Conservation (phyloP, 2,329 filamentous ascomycete genomes). For the Bipolaris cookei region DNA sequence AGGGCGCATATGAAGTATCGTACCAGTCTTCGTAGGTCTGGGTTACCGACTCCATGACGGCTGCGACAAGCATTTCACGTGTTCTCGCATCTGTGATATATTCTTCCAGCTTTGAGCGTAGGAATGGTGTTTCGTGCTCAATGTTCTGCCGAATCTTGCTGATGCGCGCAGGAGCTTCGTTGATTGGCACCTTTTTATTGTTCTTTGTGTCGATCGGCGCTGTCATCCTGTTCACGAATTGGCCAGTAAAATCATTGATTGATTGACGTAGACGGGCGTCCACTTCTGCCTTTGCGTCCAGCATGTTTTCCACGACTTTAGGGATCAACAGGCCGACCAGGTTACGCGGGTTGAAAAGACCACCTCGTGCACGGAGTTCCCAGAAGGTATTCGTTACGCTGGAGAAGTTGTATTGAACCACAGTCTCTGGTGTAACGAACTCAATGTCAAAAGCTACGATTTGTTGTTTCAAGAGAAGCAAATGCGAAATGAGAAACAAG, state of each 20-base stretch:
- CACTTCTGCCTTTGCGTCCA: slow-evolving; percentile 72
- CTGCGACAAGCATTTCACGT: slow-evolving; percentile 69
- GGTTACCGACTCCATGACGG: slow-evolving; percentile 68
- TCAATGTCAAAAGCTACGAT: slow-evolving; percentile 96
- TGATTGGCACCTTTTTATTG: slow-evolving; percentile 30
- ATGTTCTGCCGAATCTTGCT: slow-evolving; percentile 60
- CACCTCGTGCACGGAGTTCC: slow-evolving; percentile 69
- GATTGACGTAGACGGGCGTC: slow-evolving; percentile 67
- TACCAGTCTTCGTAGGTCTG: slow-evolving; percentile 70
- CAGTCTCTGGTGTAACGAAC: slow-evolving; percentile 66
- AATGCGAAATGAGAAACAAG: slow-evolving; percentile 91
- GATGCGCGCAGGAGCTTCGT: slow-evolving; percentile 39
- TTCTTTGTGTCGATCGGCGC: slow-evolving; percentile 48
- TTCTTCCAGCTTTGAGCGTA: slow-evolving; percentile 64
- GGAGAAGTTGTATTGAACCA: slow-evolving; percentile 69
- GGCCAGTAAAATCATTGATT: slow-evolving; percentile 70
- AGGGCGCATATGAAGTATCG: slow-evolving; percentile 55
- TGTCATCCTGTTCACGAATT: slow-evolving; percentile 64
- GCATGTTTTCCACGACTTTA: slow-evolving; percentile 72
- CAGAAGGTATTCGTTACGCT: slow-evolving; percentile 69
- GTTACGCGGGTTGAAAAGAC: slow-evolving; percentile 69
- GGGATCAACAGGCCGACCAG: slow-evolving; percentile 68
- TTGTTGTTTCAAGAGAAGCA: slow-evolving; percentile 94
- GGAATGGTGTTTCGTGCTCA: slow-evolving; percentile 63
- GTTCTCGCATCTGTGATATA: slow-evolving; percentile 71